Base-by-base conservation (phyloP, 306 rosid genomes). In the Pueraria montana region DNA sequence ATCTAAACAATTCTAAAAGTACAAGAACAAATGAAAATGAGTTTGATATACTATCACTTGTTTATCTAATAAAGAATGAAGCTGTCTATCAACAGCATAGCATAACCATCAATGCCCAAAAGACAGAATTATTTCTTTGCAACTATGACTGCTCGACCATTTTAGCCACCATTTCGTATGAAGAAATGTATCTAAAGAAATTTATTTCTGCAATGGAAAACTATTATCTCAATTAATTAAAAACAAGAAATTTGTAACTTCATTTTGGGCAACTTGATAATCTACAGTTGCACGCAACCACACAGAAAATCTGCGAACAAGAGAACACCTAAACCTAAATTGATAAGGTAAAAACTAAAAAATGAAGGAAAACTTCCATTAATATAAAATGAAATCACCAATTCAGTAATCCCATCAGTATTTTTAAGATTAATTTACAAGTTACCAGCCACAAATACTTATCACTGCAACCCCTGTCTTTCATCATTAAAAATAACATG, bases 171-270 rank as follows among this genome's bases (percentile, higher is more conserved):
- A 32, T 34, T 78, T 78, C 36, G 20, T 27, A 62, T 11, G 59
- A 65, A 56, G 59, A 77, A 63, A 63, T 27, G 13, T 16, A 50
- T 67, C 53, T 45, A 26, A 59, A 78, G 49, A 30, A 11, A 32
- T 48, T 30, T 36, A 65, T 78, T 30, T 8, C 23, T 49, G 8
- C 1, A 63, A 58, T 58, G 18, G 18, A 13, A 76, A 69, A 76
- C 52, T 14, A 43, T 32, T 34, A 34, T 55, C 52, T 59, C 26
- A 52, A 48, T 53, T 21, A 34, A 65, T 38, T 50, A 42, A 66
- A 52, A 79, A 13, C 50, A 56, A 70, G 48, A 80, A 56, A 69
- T 80, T 27, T 30, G 72, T 38, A 80, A 56, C 62, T 27, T 45
- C 24, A 0, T 18, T 38, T 24, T 24, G 16, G 45, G 49, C 58